Conservation (phyloP, 2,329 filamentous ascomycete genomes). For the Pyrenophora tritici-repentis region DNA sequence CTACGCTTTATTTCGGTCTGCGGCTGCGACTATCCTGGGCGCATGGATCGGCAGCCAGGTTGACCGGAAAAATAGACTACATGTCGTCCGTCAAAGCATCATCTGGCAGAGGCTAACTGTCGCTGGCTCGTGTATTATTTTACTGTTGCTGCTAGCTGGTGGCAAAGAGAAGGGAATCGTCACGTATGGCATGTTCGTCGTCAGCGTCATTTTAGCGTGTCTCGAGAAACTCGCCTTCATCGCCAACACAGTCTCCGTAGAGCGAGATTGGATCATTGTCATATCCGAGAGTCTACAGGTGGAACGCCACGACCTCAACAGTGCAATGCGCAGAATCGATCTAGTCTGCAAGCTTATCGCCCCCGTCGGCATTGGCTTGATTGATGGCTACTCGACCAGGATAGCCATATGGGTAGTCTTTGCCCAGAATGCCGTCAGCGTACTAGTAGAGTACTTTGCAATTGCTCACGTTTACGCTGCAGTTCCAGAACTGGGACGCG, state of each 20-base stretch:
- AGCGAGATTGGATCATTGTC: slow-evolving; percentile 71
- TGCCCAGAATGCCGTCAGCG: slow-evolving; percentile 56
- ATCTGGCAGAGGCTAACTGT: slow-evolving; percentile 45
- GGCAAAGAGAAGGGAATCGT: slow-evolving; percentile 11
- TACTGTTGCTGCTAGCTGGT: slow-evolving; percentile 25
- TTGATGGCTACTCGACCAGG: slow-evolving; percentile 56
- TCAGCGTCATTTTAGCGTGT: slow-evolving; percentile 63
- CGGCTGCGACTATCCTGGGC: slow-evolving; percentile 63
- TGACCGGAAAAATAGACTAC: slow-evolving; percentile 56
- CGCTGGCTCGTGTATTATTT: slow-evolving; percentile 38
- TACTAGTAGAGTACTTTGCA: slow-evolving; percentile 58
- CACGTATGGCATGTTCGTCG: slow-evolving; percentile 37
- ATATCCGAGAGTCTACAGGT: slow-evolving; percentile 49
- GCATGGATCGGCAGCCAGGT: slow-evolving; percentile 64
- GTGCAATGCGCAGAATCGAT: slow-evolving; percentile 65
- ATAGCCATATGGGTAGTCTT: slow-evolving; percentile 58
- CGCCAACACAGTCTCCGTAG: slow-evolving; percentile 70
- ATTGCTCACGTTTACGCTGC: slow-evolving; percentile 52
- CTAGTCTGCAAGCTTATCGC: slow-evolving; percentile 62
- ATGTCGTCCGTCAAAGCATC: slow-evolving; percentile 49
- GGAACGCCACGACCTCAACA: slow-evolving; percentile 54
- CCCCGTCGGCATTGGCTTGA: slow-evolving; percentile 57
- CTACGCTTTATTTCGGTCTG: slow-evolving; percentile 68
- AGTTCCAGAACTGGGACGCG: slow-evolving; percentile 37
- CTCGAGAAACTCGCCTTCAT: slow-evolving; percentile 70